phyloP scores from a whole-genome alignment of 805 yeast genomes.

The Kodamaea jinghongensis region DNA sequence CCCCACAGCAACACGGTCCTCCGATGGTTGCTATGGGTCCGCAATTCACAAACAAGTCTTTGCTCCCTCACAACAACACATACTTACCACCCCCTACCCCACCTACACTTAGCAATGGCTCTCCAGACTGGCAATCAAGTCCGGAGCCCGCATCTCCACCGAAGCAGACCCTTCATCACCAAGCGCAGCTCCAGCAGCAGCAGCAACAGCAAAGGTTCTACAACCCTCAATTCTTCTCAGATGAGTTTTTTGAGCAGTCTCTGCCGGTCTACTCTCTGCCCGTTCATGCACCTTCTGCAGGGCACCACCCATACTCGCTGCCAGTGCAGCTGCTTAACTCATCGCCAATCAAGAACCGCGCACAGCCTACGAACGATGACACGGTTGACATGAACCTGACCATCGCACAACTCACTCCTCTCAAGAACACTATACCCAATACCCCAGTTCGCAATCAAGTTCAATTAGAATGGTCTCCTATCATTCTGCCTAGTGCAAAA shows the following conservation, averaged over 20 bases:
- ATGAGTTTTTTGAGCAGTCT: slow-evolving; percentile 13
- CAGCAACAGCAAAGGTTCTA: slow-evolving; percentile 21
- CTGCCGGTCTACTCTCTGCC: slow-evolving; percentile 23
- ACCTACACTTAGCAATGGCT: slow-evolving; percentile 29
- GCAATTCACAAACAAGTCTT: slow-evolving; percentile 8
- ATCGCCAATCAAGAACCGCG: slow-evolving; percentile 29
- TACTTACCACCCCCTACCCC: slow-evolving; percentile 40
- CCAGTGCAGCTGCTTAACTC: slow-evolving; percentile 21
- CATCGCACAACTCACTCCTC: slow-evolving; percentile 39
- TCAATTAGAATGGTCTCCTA: slow-evolving; percentile 44
- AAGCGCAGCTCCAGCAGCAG: no score
- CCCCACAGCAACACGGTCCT: background rate
- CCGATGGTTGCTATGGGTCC: no score
- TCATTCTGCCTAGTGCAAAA: slow-evolving; percentile 37
- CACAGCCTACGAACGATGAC: slow-evolving; percentile 22
- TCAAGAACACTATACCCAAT: slow-evolving; percentile 30
- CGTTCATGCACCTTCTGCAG: slow-evolving; percentile 10
- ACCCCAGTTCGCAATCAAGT: slow-evolving; percentile 35
- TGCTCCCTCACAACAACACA: slow-evolving; percentile 15
- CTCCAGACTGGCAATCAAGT: slow-evolving; percentile 38
- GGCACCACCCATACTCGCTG: slow-evolving; percentile 6
- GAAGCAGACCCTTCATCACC: slow-evolving; percentile 2
- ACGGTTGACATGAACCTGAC: slow-evolving; percentile 41
- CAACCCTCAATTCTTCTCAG: slow-evolving; percentile 42
- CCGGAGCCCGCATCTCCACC: slow-evolving; percentile 31